Evolutionary conservation across 2,329 filamentous ascomycete species (phyloP), one percentile per base, ranked within the genome.

Genomic region (Kalmusia sp.): DNA sequence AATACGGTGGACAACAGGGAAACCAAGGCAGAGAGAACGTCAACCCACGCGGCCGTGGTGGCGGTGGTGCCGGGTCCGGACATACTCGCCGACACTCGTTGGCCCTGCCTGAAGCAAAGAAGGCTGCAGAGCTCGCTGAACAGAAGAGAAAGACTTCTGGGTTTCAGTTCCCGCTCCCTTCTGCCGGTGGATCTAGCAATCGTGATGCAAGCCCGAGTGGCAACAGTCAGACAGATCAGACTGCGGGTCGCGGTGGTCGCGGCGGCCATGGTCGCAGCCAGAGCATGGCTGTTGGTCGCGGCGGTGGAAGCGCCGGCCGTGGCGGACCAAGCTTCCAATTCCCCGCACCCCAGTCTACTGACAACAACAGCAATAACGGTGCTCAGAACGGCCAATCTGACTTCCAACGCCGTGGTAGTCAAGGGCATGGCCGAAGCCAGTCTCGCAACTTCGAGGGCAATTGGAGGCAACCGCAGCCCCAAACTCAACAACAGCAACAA

Each of bases 401-500:
- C 62, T 90, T 92, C 70, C 82, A 87, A 63, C 88, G 91, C 57
- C 90, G 91, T 64, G 87, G 89, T 64, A 90, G 89, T 65, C 84
- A 86, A 61, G 89, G 91, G 51, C 95, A 99, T 73, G 88, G 85
- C 59, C 87, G 95, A 57, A 89, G 88, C 27, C 86, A 86, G 9
- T 99, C 95, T 21, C 87, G 95, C 59, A 99, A 98, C 77, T 98
- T 98, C 70, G 95, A 99, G 64, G 88, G 93, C 67, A 99, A 99
- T 77, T 99, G 95, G 95, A 90, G 95, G 67, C 96, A 92, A 69
- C 93, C 90, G 64, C 84, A 84, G 63, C 77, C 79, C 54, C 52
- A 62, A 55, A 45, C 46, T 24, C 52, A 57, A 35, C 63, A 64
- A 64, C 81, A 81, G 58, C 83, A 82, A 67, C 69, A 72, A 67